Base-by-base conservation (phyloP, 75 land plant genomes). In the Adiantum capillusveneris region DNA sequence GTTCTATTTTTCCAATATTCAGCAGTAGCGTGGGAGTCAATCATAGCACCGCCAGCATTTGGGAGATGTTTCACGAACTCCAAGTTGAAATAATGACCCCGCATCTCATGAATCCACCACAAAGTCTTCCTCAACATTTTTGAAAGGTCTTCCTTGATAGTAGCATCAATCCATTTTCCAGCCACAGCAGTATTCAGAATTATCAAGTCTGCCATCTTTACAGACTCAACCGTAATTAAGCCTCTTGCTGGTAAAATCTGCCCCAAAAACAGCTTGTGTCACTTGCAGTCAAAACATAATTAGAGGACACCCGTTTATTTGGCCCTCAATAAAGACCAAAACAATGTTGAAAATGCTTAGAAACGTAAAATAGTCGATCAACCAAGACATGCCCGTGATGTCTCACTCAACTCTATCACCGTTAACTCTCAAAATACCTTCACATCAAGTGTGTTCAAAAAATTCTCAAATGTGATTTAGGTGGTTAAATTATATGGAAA, bases 61-160 rank as follows among this genome's bases (percentile, higher is more conserved):
- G 93, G 85, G 22, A 90, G 83, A 65, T 90, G 85, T 64, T 76
- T 81, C 29, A 90, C 96, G 75, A 76, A 87, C 28, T 87, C 83
- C 58, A 77, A 25, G 29, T 71, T 73, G 67, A 90, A 90, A 54
- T 90, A 90, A 60, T 90, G 96, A 19, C 96, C 96, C 65, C 88
- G 65, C 93, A 90, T 90, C 67, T 90, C 96, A 75, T 90, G 96
- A 43, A 90, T 90, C 96, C 96, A 90, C 92, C 93, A 90, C 60
- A 90, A 67, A 16, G 81, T 72, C 64, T 90, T 90, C 55, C 85
- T 80, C 36, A 90, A 75, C 36, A 87, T 81, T 48, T 29, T 72
- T 50, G 67, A 57, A 37, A 65, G 44, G 56, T 79, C 58, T 17
- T 71, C 81, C 56, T 81, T 77, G 31, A 84, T 73, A 44, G 77